Evolutionary conservation across 352 stramenopile species (phyloP), one percentile per base, ranked within the genome.

Genomic region (Elongisporangium prolatum): DNA sequence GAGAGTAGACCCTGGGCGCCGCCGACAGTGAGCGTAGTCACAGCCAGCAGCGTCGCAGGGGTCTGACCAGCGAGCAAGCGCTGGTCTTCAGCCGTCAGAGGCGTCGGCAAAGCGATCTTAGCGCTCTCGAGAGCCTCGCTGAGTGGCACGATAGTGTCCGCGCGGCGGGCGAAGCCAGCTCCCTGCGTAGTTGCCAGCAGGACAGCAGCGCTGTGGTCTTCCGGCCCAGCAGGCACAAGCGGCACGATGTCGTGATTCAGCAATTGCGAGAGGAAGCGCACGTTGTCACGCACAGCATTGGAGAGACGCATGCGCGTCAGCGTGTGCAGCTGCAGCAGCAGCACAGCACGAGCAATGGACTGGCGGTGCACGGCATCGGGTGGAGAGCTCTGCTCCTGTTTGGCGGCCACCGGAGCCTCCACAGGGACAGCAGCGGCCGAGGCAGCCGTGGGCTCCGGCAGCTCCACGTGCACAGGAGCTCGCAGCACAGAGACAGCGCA

Each of bases 1-100:
- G 84, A 72, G 40, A 92, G 57, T 44, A 95, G 64, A 0, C 80
- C 70, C n/a, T 78, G 80, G 8, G 80, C 81, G 16, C 83, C 84
- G 16, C 78, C 74, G 21, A 91, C 76, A 17, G 78, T 71, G 56
- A 91, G 70, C 16, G 64, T 51, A 11, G 75, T 66, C 34, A 83
- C 68, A 2, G 83, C 79, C n/a, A 91, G 74, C 25, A 91, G 61
- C 48, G 59, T 24, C 38, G 77, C 61, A 1, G 78, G 71, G 22
- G 56, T 60, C 40, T 77, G 62, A 21, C 62, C 57, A 13, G 54
- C 25, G 8, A 92, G 66, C 25, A 62, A 58, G 25, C 64, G 56
- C 57, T 76, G 64, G 38, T 92, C 77, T 7, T 56, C 61, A 0
- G 60, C 68, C 17, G 63, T 69, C 16, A 94, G 71, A 14, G 62